phyloP scores from a whole-genome alignment of 2,329 filamentous ascomycete species.

The Talaromyces sp. region DNA sequence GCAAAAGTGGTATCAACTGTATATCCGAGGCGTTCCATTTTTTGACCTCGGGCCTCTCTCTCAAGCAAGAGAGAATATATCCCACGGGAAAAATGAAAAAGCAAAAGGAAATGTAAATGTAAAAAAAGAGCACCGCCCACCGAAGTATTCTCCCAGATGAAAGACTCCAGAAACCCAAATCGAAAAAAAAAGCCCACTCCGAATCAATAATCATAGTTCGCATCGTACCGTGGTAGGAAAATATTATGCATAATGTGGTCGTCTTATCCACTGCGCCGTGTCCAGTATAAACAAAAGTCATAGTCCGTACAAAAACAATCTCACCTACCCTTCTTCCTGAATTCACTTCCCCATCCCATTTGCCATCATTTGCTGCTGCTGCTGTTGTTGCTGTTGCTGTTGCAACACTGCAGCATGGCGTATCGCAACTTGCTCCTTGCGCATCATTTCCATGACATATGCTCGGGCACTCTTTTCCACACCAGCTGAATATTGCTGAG shows the following conservation, averaged over 20 bases:
- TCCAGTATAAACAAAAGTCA: neutral
- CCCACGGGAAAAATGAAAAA: neutral
- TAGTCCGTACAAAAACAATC: neutral
- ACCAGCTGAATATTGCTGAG: constrained; percentile 32
- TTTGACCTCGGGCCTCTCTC: neutral
- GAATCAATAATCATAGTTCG: constrained; percentile 1
- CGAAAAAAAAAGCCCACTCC: neutral
- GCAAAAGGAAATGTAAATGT: neutral
- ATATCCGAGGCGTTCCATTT: neutral
- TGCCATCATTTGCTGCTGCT: constrained; percentile 39
- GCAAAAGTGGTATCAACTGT: constrained; percentile 7
- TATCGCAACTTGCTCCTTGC: constrained; percentile 30
- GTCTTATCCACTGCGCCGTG: neutral
- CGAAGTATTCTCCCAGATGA: neutral
- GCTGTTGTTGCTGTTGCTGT: constrained; percentile 27
- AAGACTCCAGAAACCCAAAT: neutral
- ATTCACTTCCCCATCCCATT: constrained; percentile 35
- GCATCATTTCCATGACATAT: constrained; percentile 36
- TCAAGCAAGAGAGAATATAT: neutral
- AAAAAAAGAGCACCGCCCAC: neutral
- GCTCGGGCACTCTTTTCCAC: constrained; percentile 34
- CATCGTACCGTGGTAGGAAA: neutral
- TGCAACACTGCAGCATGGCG: constrained; percentile 23
- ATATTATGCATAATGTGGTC: neutral
- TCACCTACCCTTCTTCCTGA: neutral